Evolutionary conservation across 2,329 filamentous ascomycete species (phyloP), one percentile per base, ranked within the genome.

Genomic region (Alternaria angustiovoidea): DNA sequence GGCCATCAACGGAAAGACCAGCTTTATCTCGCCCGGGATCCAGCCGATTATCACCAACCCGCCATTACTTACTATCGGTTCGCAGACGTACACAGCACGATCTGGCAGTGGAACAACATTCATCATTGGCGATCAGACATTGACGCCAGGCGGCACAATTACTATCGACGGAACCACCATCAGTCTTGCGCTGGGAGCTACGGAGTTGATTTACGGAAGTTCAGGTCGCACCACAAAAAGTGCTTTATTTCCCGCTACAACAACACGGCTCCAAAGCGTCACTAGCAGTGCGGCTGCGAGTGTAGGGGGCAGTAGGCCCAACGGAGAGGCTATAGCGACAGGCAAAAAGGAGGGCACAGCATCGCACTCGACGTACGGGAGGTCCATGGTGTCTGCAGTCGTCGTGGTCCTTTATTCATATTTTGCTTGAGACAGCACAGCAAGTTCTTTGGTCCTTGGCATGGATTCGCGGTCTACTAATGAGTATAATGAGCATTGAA

Each of bases 171-270:
- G 75, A 14, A 78, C 75, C 0, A 75, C 72, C 0, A 72, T 79
- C 28, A 73, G 65, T 26, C 74, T 82, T 0, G 69, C 71, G 1
- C 69, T 74, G 5, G 71, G 75, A 4, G 78, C 78, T 2, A 81
- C 79, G 0, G 57, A 77, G 18, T 61, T 81, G 8, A 68, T 76
- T 30, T 76, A 80, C 48, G 73, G 77, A 6, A 78, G 72, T 30
- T 44, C 71, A 6, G 73, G 74, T 4, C 72, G 71, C 18, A 72
- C 65, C 20, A 74, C 75, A 4, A 75, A 71, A 3, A 69, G 65
- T 4, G 78, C 75, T 0, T 65, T 82, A 11, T 80, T 81, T 60
- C 78, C 79, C 6, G 79, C 78, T 1, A 78, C 77, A 4, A 75
- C 71, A 22, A 77, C 76, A 1, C 60, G 57, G 36, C 51, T 42